phyloP scores from a whole-genome alignment of 2,329 filamentous ascomycete species.

The Trichoderma koningii region DNA sequence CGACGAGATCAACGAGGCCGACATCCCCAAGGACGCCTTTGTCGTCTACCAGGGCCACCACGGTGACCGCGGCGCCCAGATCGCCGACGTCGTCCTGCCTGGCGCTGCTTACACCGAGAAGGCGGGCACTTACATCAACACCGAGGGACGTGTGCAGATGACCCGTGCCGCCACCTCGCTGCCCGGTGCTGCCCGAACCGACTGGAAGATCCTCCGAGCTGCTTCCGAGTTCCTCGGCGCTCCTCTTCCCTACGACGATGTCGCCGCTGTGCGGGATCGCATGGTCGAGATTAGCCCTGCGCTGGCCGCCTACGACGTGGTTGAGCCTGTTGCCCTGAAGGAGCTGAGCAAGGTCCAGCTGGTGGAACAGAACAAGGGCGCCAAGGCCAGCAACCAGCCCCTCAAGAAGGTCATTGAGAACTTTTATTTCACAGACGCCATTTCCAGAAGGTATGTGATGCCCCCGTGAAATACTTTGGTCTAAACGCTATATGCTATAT shows the following conservation, averaged over 20 bases:
- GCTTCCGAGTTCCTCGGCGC: constrained; percentile 86
- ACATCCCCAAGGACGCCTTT: constrained; percentile 94
- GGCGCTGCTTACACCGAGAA: constrained; percentile 98
- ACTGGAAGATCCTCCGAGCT: constrained; percentile 99
- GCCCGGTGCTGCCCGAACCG: constrained; percentile 85
- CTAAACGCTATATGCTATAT: neutral
- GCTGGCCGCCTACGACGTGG: constrained; percentile 84
- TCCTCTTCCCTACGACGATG: constrained; percentile 89
- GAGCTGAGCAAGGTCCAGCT: constrained; percentile 89
- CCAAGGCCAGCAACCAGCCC: constrained; percentile 68
- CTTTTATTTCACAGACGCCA: constrained; percentile 97
- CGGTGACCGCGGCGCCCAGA: constrained; percentile 87
- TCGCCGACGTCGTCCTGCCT: constrained; percentile 91
- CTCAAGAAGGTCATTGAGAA: constrained; percentile 88
- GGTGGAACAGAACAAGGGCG: constrained; percentile 92
- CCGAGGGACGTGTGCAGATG: constrained; percentile 93
- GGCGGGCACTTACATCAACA: constrained; percentile 94
- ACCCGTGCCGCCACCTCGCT: constrained; percentile 86
- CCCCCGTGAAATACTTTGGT: neutral
- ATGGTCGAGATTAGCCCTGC: constrained; percentile 95
- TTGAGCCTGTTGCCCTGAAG: constrained; percentile 76
- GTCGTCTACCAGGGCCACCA: constrained; percentile 98
- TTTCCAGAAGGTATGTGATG: constrained; percentile 81
- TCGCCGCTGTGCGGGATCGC: constrained; percentile 84
- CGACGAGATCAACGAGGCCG: constrained; percentile 80